These are phyloP conservation scores for Tardiomyces depauwii DNA, from an alignment of 1,139 yeast species.

Conservation along the genomic window DNA sequence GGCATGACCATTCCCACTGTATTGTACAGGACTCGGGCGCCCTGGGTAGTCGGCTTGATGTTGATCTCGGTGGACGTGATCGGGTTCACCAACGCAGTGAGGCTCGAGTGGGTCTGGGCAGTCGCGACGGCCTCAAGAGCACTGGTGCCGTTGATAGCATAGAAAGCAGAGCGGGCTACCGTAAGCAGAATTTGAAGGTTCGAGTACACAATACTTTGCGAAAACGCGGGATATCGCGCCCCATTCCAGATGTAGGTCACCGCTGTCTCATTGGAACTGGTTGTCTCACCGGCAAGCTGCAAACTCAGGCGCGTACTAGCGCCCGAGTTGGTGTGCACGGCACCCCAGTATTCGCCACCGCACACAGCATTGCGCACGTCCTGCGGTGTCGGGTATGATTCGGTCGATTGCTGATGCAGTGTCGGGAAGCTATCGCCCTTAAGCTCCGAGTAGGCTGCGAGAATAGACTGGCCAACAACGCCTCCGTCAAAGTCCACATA, in stretches of 20 bases:
- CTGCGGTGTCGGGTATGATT: neutral
- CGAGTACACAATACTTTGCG: constrained; percentile 4
- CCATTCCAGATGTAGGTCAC: constrained; percentile 11
- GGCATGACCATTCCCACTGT: constrained; percentile 9
- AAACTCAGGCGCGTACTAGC: neutral
- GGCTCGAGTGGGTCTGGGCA: neutral
- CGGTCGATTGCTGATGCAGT: neutral
- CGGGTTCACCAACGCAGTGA: neutral
- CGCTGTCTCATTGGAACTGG: constrained; percentile 4
- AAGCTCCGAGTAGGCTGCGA: neutral
- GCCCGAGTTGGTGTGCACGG: neutral
- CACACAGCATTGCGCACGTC: neutral
- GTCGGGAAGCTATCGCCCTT: neutral
- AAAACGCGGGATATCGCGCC: constrained; percentile 8
- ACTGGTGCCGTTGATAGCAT: neutral
- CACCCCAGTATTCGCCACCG: neutral
- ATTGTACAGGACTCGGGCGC: constrained; percentile 6
- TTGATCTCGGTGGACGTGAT: neutral
- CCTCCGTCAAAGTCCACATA: neutral
- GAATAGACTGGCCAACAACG: neutral
- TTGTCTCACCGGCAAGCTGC: neutral
- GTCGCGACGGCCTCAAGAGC: neutral
- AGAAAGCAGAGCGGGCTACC: neutral
- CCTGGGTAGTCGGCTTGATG: constrained; percentile 7
- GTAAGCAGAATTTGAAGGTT: neutral